Evolutionary conservation across 495 filamentous ascomycete species (phyloP).

Genomic region (Penicillium steckii): DNA sequence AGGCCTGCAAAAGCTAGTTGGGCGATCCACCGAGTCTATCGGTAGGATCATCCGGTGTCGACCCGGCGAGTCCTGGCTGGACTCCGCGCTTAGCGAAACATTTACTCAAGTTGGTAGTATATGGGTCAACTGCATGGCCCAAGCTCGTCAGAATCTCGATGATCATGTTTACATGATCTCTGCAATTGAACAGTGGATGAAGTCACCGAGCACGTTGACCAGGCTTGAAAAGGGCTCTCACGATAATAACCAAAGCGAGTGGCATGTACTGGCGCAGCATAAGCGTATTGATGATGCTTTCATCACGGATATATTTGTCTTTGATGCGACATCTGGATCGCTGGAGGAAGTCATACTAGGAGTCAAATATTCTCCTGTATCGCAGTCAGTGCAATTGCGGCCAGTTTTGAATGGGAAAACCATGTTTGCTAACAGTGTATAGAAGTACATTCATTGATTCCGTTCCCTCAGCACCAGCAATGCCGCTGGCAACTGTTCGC

Average conservation of each 20-base stretch:
- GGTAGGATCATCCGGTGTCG: slow-evolving; percentile 43
- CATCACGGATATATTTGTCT: slow-evolving; percentile 53
- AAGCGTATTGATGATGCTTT: slow-evolving; percentile 30
- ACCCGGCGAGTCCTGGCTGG: slow-evolving; percentile 36
- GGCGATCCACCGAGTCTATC: slow-evolving; percentile 39
- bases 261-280: slow-evolving; percentile 48
- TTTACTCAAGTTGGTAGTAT: slow-evolving; percentile 55
- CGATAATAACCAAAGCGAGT: slow-evolving; percentile 18
- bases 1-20: slow-evolving; percentile 47
- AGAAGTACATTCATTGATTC: too few relatives aligned
- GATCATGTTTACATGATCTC: slow-evolving; percentile 53
- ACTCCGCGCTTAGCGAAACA: slow-evolving; percentile 32
- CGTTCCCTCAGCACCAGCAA: too few relatives aligned
- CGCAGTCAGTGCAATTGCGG: too few relatives aligned
- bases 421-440: too few relatives aligned
- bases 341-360: slow-evolving; percentile 52
- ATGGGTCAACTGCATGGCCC: slow-evolving; percentile 54
- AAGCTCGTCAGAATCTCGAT: slow-evolving; percentile 30
- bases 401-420: too few relatives aligned
- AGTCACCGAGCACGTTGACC: slow-evolving; percentile 28
- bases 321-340: slow-evolving; percentile 37
- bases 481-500: too few relatives aligned
- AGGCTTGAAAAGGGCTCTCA: too few relatives aligned
- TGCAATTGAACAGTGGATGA: slow-evolving; percentile 47
- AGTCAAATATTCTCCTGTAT: slow-evolving; percentile 46